Conservation (phyloP, 2,329 filamentous ascomycete genomes). For the Immersiporthe knoxdaviesiana region DNA sequence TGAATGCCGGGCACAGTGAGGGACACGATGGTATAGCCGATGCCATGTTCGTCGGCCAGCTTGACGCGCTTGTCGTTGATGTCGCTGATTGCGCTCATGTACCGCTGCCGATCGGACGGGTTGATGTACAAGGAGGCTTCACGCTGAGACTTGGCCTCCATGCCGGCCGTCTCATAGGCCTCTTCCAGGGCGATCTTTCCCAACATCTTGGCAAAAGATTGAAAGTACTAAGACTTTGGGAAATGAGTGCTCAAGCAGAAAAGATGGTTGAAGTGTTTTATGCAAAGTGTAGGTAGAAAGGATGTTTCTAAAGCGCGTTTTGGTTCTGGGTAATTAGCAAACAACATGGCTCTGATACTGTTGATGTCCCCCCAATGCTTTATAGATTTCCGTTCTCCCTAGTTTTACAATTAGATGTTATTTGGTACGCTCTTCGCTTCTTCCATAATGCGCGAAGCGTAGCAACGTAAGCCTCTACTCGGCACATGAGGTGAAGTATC, state of each 20-base stretch:
- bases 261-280: too few species aligned
- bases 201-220: constrained; percentile 12
- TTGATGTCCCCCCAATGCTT: background rate
- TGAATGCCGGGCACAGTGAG: constrained; percentile 54
- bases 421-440: background rate
- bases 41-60: constrained; percentile 42
- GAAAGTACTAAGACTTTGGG: too few species aligned
- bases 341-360: background rate
- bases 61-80: constrained; percentile 34
- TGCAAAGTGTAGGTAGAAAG: too few species aligned
- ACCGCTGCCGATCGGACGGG: constrained; percentile 17
- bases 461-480: background rate
- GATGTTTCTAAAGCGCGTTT: background rate
- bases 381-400: background rate
- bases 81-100: constrained; percentile 30
- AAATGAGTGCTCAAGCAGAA: background rate
- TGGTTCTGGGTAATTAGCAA: background rate
- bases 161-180: constrained; percentile 23
- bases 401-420: background rate
- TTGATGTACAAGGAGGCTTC: constrained; percentile 26
- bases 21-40: constrained; percentile 53
- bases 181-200: constrained; percentile 29
- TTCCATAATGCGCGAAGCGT: background rate
- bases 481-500: background rate
- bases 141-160: constrained; percentile 25